These are phyloP conservation scores for Schrenkiella parvula DNA, from an alignment of 345 rosid species.

Conservation along the genomic window DNA sequence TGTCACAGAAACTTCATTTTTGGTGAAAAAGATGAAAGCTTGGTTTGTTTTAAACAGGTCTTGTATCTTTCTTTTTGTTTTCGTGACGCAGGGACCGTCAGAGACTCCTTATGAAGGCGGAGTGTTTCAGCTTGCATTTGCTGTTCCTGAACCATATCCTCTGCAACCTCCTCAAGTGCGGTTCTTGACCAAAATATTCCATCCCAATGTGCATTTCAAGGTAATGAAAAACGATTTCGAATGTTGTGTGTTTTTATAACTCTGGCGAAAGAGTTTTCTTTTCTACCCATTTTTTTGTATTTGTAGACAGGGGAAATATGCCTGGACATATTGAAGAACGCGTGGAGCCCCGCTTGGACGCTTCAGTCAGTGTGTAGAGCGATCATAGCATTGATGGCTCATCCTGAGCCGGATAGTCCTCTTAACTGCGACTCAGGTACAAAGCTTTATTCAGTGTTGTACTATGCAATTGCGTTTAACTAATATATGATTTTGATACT, in stretches of 20 bases:
- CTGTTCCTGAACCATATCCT: slow-evolving; percentile 97
- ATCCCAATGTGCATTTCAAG: slow-evolving; percentile 99
- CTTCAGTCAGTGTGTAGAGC: slow-evolving; percentile 98
- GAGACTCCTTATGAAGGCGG: slow-evolving; percentile 99
- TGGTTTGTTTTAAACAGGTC: neutral
- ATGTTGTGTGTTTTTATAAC: neutral
- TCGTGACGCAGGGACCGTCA: slow-evolving; percentile 62
- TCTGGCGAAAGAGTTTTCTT: neutral
- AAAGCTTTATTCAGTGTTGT: neutral
- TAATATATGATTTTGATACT: neutral
- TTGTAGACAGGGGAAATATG: slow-evolving; percentile 94
- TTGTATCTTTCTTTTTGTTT: neutral
- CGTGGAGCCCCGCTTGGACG: slow-evolving; percentile 99
- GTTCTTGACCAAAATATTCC: slow-evolving; percentile 93
- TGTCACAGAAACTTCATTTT: neutral
- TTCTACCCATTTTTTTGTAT: neutral
- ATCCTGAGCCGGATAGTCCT: slow-evolving; percentile 96
- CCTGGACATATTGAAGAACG: slow-evolving; percentile 95
- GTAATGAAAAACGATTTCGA: slow-evolving; percentile 24
- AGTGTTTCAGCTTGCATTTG: slow-evolving; percentile 88
- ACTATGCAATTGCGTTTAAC: neutral
- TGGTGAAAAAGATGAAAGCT: neutral
- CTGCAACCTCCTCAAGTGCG: slow-evolving; percentile 99
- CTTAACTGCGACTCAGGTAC: slow-evolving; percentile 96
- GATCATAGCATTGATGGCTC: slow-evolving; percentile 96